Base-by-base conservation (phyloP, 768 basidiomycete species). In the Trametes coccinea region DNA sequence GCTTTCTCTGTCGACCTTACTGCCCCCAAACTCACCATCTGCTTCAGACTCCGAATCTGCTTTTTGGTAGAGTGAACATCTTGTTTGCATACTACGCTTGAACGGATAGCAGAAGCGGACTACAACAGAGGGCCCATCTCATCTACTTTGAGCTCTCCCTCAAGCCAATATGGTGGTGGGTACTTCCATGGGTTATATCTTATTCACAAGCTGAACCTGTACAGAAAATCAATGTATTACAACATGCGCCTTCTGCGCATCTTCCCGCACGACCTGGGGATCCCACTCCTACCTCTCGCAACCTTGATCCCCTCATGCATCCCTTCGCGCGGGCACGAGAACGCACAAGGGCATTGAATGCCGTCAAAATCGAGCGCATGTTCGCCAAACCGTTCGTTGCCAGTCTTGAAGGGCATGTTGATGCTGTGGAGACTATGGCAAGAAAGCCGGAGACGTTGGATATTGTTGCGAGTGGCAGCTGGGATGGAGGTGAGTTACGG, bases 361-460 rank as follows among this genome's bases (percentile, higher is more conserved):
- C 97, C 2, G 90, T 90, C 13, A 99, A 99, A 78, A 92, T 99
- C 82, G 96, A 98, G 53, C 81, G 92, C 60, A 93, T 99, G 77
- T 98, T 98, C 71, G 88, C 97, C n/a, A 98, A 97, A 69, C 97
- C 97, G 0, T 98, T 98, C 69, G 80, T 99, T 14, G 92, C 85
- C 40, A 82, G 86, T 54, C 73, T 99, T 51, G 95, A 97, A 62
- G 97, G 97, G 2, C 97, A 98, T 73, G 80, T 90, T 41, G 95
- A 98, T 72, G 93, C 94, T 16, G 88, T 98, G n/a, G 95, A 97
- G 75, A 85, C 87, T 17, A 76, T 98, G 60, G 83, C 83, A 14
- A 87, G 84, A 67, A 88, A 86, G 63, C 86, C 87, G 17, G 84
- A 86, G 16, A 84, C 89, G 1, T 77, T 97, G 27, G 86, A 85